Evolutionary conservation across 2,329 filamentous ascomycete genomes (phyloP), one percentile per base, ranked within the genome.

Genomic region (Bipolaris bicolor): DNA sequence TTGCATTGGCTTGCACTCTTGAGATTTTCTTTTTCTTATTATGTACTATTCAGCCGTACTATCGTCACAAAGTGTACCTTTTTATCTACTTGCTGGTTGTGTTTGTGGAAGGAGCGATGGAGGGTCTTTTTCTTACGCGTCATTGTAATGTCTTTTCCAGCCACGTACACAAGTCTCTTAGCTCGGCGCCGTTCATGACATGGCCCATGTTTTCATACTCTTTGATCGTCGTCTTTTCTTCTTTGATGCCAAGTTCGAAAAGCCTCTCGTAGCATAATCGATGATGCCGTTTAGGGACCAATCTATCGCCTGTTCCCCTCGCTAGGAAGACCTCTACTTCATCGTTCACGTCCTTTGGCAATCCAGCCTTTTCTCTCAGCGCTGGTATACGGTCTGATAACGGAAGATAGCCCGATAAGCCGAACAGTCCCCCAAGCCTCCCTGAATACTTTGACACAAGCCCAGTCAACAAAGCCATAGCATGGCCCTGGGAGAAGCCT

Each of bases 161-260:
- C 72, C 77, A 82, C 7, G 50, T 55, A 63, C 78, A 80, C 52
- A 83, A 63, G 68, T 83, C 80, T 60, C 77, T 73, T 58, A 84
- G 63, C 62, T 82, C 77, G 11, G 73, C 63, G 10, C 77, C 77
- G 52, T 63, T 72, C 36, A 81, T 74, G 9, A 71, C 70, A 73
- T 84, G 82, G 1, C 77, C 80, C 68, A 83, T 71, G 0, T 78
- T 79, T 48, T 82, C 78, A 68, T 83, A 83, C 60, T 81, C 80
- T 54, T 80, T 73, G 22, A 78, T 65, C 24, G 77, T 76, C 39
- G 81, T 60, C 44, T 65, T 66, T 22, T 74, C 75, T 66, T 79
- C 55, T 54, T 71, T 70, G 43, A 80, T 71, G 0, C 78, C 77
- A 50, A 80, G 61, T 22, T 74, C 74, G 53, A 72, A 68, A 55